Percentiles rank a stretch among this genome's conserved stretches.
phyloP scores from a whole-genome alignment of 345 rosid species.

The Citrus medica region DNA sequence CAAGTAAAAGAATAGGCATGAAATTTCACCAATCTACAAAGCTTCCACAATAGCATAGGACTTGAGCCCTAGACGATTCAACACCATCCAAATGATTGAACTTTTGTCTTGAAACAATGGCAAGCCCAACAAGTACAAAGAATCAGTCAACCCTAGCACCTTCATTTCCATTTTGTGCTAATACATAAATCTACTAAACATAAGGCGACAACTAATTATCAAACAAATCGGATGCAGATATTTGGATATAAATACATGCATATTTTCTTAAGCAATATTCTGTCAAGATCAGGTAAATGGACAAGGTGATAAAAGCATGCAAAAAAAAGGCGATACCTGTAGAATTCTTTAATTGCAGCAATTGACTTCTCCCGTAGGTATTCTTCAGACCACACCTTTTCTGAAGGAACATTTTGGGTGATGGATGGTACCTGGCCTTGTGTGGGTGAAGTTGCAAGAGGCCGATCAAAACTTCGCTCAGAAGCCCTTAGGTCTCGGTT shows the following conservation, averaged over 20 bases:
- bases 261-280: not conserved
- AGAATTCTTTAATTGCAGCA: conserved; percentile 84
- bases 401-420: conserved; percentile 44
- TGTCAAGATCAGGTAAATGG: not conserved
- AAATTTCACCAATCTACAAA: not conserved
- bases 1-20: not conserved
- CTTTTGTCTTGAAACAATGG: not conserved
- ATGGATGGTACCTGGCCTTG: conserved; percentile 36
- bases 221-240: not conserved
- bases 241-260: not conserved
- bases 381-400: conserved; percentile 58
- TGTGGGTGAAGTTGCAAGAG: conserved; percentile 42
- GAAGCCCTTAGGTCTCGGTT: conserved; percentile 45
- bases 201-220: not conserved
- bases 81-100: not conserved
- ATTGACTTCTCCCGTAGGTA: conserved; percentile 51
- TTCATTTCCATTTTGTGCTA: not conserved
- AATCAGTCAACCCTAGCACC: not conserved
- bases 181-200: not conserved
- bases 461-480: conserved; percentile 51
- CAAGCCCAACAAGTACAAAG: not conserved
- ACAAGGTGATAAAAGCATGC: not conserved
- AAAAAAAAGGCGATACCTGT: conserved; percentile 51
- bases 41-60: not conserved
- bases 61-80: not conserved